A percentile compares a stretch with the other conserved stretches of the same genome.
phyloP scores from a whole-genome alignment of 768 basidiomycete species.

The Xerocomellus chrysenteron region DNA sequence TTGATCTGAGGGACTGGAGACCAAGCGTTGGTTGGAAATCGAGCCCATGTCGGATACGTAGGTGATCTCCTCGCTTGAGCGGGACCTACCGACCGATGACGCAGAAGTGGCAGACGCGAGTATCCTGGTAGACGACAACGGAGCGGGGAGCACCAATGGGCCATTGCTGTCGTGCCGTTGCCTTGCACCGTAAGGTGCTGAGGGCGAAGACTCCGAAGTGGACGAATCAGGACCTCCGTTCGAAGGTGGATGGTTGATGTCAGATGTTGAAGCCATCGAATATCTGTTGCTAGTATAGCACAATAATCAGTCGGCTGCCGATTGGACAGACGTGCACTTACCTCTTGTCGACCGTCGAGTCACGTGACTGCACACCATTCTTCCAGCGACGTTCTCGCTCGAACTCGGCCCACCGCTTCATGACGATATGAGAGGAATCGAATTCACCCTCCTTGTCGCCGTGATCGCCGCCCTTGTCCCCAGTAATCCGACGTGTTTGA shows the following conservation, averaged over 20 bases:
- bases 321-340: constrained; percentile 34
- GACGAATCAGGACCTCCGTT: constrained; percentile 53
- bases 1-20: constrained; percentile 37
- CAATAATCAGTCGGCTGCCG: constrained; percentile 20
- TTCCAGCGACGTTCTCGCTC: constrained; percentile 95
- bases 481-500: constrained; percentile 81
- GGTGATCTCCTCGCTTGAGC: constrained; percentile 43
- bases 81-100: constrained; percentile 43
- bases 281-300: constrained; percentile 52
- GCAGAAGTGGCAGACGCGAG: constrained; percentile 42
- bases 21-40: constrained; percentile 44
- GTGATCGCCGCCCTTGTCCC: constrained; percentile 69
- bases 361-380: constrained; percentile 79
- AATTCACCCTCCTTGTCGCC: constrained; percentile 98
- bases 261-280: constrained; percentile 76
- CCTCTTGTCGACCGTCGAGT: constrained; percentile 71
- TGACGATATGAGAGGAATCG: constrained; percentile 93
- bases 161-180: constrained; percentile 68
- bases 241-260: constrained; percentile 59
- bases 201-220: constrained; percentile 56
- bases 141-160: constrained; percentile 72
- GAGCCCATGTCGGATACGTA: constrained; percentile 37
- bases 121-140: constrained; percentile 59
- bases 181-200: constrained; percentile 40
- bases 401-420: constrained; percentile 99